Base-by-base conservation (phyloP, 192 early-diverging fungal species). In the Phlyctochytrium bullatum region DNA sequence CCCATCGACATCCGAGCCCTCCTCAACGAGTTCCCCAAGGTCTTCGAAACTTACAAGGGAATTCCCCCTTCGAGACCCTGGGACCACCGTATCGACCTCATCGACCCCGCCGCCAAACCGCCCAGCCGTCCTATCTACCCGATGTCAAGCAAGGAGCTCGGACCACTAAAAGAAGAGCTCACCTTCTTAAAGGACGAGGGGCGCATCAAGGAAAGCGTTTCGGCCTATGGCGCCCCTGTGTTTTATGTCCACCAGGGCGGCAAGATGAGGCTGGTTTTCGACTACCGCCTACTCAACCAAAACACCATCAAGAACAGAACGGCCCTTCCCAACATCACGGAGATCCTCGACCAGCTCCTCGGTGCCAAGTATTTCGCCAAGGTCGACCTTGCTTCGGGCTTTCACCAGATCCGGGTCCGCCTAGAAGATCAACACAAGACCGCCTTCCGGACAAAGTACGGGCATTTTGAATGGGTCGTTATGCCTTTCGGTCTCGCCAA, bases 401-500 rank as follows among this genome's bases (percentile, higher is more conserved):
- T 59, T 59, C 40, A 76, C 64, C 68, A 56, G 2, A 59, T 78
- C 1, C 65, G 30, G 20, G 59, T 77, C 59, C 29, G 20, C 24
- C n/a, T 20, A 33, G 59, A 33, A 50, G 68, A 74, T 62, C 25
- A 33, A 20, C 25, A 12, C 61, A 71, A 66, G 52, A 71, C 62
- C 24, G 62, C 69, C 3, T 66, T 71, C 34, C 36, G 52, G n/a
- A 58, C 52, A 12, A 36, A 51, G 27, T 73, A 64, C 54, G 74
- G 74, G 10, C 69, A 62, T 24, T 91, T 59, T 62, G 74, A 89
- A 61, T 88, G 71, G 47, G 32, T 66, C 0, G 86, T 88, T n/a
- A 60, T 91, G 40, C 87, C 86, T 0, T 87, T 88, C 62, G 88
- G 88, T 0, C 57, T 90, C 1, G 77, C 73, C 23, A 89, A 88